These are phyloP conservation scores for Juglanconis oblonga DNA, from an alignment of 2,329 filamentous ascomycete species.

Conservation along the genomic window DNA sequence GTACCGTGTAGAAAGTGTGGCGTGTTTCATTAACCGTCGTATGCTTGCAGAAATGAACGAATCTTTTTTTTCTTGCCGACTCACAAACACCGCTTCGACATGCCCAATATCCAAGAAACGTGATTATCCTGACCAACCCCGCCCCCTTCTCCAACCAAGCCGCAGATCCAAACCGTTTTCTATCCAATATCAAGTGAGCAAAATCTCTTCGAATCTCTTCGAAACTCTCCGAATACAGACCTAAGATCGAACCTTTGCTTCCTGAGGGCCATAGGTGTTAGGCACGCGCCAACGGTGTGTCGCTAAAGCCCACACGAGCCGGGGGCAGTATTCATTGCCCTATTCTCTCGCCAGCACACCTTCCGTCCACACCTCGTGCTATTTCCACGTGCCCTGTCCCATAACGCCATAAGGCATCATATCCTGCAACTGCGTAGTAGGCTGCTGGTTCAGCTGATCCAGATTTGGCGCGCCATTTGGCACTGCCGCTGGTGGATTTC, in stretches of 20 bases:
- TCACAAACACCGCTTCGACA: not conserved
- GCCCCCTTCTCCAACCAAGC: no score
- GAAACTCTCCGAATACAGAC: no score
- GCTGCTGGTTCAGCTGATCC: not conserved
- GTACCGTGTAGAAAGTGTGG: not conserved
- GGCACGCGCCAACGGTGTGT: not conserved
- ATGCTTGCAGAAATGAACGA: not conserved
- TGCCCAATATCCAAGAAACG: not conserved
- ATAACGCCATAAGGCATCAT: constrained; percentile 22
- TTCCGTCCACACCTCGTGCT: not conserved
- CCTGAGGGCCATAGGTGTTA: not conserved
- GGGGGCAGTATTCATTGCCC: not conserved
- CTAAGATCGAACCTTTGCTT: no score
- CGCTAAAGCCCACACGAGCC: not conserved
- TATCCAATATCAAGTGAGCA: no score
- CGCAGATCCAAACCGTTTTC: no score
- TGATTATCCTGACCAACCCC: no score
- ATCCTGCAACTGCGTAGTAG: constrained; percentile 1
- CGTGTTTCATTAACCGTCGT: not conserved
- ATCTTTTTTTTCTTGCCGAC: not conserved
- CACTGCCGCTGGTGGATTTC: constrained; percentile 20
- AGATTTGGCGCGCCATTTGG: not conserved
- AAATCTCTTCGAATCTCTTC: no score
- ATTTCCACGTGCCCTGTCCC: not conserved
- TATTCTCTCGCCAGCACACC: not conserved